A percentile compares a stretch with the other conserved stretches of the same genome.
Evolutionary conservation across 1,284 basidiomycete genomes (phyloP).

Genomic region (Pascua sp.): DNA sequence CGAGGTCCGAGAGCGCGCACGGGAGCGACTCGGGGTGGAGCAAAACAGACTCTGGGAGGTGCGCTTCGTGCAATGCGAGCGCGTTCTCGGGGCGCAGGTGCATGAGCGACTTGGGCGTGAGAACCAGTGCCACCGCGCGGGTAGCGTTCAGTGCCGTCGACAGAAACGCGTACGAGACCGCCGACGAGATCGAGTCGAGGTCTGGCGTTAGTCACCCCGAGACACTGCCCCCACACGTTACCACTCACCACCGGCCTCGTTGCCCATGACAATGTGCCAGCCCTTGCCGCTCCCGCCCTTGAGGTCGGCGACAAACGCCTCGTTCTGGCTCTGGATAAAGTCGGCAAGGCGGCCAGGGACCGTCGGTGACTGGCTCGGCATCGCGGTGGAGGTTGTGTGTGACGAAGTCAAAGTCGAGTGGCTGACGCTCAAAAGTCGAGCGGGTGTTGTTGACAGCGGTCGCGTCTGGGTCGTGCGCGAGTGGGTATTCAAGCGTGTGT

Average conservation of each 20-base stretch:
- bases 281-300: constrained; percentile 52
- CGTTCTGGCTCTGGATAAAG: constrained; percentile 51
- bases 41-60: constrained; percentile 60
- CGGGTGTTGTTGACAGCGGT: not conserved
- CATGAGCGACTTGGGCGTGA: constrained; percentile 67
- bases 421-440: not conserved
- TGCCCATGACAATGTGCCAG: constrained; percentile 84
- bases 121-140: constrained; percentile 68
- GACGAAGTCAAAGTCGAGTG: too few species aligned
- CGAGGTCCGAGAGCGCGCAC: constrained; percentile 48
- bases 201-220: too few species aligned
- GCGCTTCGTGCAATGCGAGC: constrained; percentile 63
- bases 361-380: not conserved
- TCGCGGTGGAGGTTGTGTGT: too few species aligned
- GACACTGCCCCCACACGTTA: too few species aligned
- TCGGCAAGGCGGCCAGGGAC: constrained; percentile 34
- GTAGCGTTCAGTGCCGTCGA: constrained; percentile 55
- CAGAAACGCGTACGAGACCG: constrained; percentile 76
- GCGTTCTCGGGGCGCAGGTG: constrained; percentile 81
- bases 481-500: not conserved
- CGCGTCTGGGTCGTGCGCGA: not conserved
- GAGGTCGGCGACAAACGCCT: constrained; percentile 54
- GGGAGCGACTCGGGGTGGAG: constrained; percentile 48
- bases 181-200: constrained; percentile 78
- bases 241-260: constrained; percentile 87